phyloP scores from a whole-genome alignment of 2,329 filamentous ascomycete genomes.

The Lachnellula hyalina region DNA sequence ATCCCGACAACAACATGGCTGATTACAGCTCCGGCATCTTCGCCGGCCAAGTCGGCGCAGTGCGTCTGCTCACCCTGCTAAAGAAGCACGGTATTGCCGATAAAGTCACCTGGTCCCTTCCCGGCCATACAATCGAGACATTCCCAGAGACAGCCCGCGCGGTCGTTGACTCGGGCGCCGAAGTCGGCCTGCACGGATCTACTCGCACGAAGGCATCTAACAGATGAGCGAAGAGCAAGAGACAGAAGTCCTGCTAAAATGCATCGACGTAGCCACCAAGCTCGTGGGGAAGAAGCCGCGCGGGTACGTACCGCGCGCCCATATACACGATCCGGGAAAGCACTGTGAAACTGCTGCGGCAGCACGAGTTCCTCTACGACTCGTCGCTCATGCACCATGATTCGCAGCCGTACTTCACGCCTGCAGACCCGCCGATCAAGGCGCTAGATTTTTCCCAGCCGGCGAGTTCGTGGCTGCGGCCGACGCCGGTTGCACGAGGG shows the following conservation, averaged over 20 bases:
- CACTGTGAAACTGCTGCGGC: slow-evolving; percentile 41
- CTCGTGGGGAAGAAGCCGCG: slow-evolving; percentile 39
- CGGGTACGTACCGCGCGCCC: slow-evolving; percentile 45
- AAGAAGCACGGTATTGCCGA: slow-evolving; percentile 35
- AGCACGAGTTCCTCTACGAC: slow-evolving; percentile 37
- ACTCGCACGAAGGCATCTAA: slow-evolving; percentile 35
- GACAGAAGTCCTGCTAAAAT: slow-evolving; percentile 36
- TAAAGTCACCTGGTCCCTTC: slow-evolving; percentile 38
- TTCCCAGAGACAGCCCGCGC: slow-evolving; percentile 25
- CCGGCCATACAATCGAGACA: slow-evolving; percentile 31
- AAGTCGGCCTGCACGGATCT: slow-evolving; percentile 38
- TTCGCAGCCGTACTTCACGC: slow-evolving; percentile 35
- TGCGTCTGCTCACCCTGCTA: slow-evolving; percentile 35
- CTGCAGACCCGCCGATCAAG: slow-evolving; percentile 20
- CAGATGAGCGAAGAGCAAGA: slow-evolving; percentile 40
- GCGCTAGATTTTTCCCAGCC: slow-evolving; percentile 16
- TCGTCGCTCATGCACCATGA: slow-evolving; percentile 46
- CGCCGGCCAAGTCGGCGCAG: slow-evolving; percentile 22
- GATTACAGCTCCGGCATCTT: slow-evolving; percentile 13
- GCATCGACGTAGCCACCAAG: background rate
- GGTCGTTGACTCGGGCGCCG: slow-evolving; percentile 38
- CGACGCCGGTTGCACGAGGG: background rate
- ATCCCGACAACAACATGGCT: no score
- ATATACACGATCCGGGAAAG: slow-evolving; percentile 41
- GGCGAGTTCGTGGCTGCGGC: slow-evolving; percentile 10